These are phyloP conservation scores for Seiridium cupressi DNA, from an alignment of 2,329 filamentous ascomycete genomes.

Conservation along the genomic window DNA sequence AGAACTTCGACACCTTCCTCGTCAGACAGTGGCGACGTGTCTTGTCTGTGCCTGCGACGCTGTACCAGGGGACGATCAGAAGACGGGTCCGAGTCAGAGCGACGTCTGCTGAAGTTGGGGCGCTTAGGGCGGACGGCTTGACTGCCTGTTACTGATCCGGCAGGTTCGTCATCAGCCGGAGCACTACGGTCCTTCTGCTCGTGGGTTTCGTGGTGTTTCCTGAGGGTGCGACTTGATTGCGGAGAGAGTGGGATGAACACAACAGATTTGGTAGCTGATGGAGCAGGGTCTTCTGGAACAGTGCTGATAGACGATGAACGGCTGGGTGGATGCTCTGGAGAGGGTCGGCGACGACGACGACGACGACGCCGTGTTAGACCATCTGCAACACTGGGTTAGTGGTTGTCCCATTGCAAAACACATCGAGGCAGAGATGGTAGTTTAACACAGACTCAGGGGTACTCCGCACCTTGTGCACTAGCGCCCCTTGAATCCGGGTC, in stretches of 20 bases:
- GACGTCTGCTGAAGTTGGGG: background rate
- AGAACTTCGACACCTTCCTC: constrained; percentile 25
- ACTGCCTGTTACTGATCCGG: background rate
- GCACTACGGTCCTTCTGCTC: constrained; percentile 7
- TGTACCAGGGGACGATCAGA: constrained; percentile 6
- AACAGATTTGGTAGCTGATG: constrained; percentile 17
- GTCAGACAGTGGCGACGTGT: constrained; percentile 10
- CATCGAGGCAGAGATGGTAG: background rate
- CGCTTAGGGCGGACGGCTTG: background rate
- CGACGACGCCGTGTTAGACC: constrained; percentile 16
- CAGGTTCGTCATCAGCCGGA: constrained; percentile 1
- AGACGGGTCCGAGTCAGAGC: constrained; percentile 10
- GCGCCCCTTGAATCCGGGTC: constrained; percentile 18
- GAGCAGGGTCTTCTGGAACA: constrained; percentile 8
- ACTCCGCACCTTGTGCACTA: constrained; percentile 31
- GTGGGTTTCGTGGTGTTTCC: constrained; percentile 18
- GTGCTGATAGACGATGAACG: constrained; percentile 7
- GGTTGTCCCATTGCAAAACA: background rate
- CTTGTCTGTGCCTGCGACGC: background rate
- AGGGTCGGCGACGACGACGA: constrained; percentile 2
- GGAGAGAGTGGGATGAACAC: constrained; percentile 28
- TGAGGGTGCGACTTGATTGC: constrained; percentile 25
- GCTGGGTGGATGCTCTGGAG: constrained; percentile 2
- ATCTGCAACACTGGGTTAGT: constrained; percentile 12
- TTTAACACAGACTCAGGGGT: constrained; percentile 10